Conservation (phyloP, 306 rosid species). For the Mimosa pudica region DNA sequence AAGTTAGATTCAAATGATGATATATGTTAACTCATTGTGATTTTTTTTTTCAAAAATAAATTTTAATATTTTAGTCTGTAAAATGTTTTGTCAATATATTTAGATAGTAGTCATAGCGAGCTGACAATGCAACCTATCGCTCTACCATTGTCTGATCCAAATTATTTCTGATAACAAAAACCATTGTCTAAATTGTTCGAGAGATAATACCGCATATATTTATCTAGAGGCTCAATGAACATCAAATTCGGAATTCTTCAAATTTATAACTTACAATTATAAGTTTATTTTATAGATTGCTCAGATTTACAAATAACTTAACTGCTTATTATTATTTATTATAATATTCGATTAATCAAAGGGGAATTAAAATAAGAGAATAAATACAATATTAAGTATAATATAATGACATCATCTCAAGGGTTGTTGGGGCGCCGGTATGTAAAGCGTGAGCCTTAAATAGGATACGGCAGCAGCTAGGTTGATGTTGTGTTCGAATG, state of each 20-base stretch:
- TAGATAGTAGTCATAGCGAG: too few species aligned
- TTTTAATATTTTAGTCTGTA: too few species aligned
- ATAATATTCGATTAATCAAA: neutral
- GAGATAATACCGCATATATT: neutral
- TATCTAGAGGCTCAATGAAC: neutral
- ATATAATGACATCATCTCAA: neutral
- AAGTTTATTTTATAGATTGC: neutral
- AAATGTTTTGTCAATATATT: too few species aligned
- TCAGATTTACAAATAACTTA: neutral
- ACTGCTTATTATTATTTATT: neutral
- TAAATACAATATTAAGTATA: too few species aligned
- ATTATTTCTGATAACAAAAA: too few species aligned
- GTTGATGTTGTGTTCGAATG: neutral
- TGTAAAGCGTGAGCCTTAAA: neutral
- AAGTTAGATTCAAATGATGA: too few species aligned
- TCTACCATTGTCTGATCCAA: neutral
- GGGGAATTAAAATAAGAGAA: neutral
- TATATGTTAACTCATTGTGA: too few species aligned
- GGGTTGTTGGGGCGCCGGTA: neutral
- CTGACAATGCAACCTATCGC: too few species aligned
- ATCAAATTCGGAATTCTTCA: neutral
- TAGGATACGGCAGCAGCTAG: neutral
- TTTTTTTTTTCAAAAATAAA: too few species aligned
- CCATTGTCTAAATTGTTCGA: neutral
- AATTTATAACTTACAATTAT: neutral